Evolutionary conservation across 768 basidiomycete genomes (phyloP).

Genomic region (Trametes meyenii): DNA sequence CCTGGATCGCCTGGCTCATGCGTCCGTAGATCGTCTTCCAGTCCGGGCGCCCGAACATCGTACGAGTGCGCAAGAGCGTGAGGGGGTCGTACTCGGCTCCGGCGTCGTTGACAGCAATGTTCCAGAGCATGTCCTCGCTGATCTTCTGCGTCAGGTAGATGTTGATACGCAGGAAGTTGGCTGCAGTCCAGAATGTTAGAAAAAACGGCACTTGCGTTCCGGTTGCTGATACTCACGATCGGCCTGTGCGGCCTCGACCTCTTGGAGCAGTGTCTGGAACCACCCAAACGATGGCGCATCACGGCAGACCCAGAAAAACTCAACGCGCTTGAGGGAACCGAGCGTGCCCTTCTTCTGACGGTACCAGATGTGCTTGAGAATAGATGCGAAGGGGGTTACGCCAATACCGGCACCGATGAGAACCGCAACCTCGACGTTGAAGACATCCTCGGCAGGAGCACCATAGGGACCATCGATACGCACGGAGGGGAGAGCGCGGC

Average conservation of each 20-base stretch:
- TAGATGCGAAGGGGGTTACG: conserved; percentile 94
- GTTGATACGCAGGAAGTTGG: conserved; percentile 91
- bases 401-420: conserved; percentile 93
- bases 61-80: conserved; percentile 84
- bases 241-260: conserved; percentile 86
- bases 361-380: conserved; percentile 97
- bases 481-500: conserved; percentile 63
- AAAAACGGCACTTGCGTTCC: not conserved
- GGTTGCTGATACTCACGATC: conserved; percentile 64
- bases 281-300: conserved; percentile 98
- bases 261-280: conserved; percentile 89
- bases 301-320: conserved; percentile 94
- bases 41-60: conserved; percentile 91
- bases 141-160: conserved; percentile 90
- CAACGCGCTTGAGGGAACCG: conserved; percentile 82
- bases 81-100: conserved; percentile 87
- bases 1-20: conserved; percentile 78
- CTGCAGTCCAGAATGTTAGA: conserved; percentile 41
- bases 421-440: conserved; percentile 84
- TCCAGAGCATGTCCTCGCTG: conserved; percentile 86
- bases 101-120: conserved; percentile 86
- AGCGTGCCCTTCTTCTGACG: conserved; percentile 77
- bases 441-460: conserved; percentile 91
- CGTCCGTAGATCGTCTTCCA: conserved; percentile 81
- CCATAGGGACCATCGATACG: conserved; percentile 92